phyloP scores from a whole-genome alignment of 352 stramenopile genomes.

The Phytophthora kernoviae region DNA sequence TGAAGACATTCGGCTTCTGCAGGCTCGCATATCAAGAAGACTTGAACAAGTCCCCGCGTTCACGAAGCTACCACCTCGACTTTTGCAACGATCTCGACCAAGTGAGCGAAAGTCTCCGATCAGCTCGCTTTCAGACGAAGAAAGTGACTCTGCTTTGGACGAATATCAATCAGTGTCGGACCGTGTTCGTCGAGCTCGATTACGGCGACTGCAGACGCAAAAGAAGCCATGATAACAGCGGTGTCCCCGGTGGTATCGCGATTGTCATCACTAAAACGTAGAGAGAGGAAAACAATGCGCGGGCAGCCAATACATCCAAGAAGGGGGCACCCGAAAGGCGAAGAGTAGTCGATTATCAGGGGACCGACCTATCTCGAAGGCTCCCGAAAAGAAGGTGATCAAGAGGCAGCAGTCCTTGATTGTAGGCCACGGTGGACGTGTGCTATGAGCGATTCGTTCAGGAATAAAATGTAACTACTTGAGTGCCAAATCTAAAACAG shows the following conservation, averaged over 20 bases:
- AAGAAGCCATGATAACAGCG: constrained; percentile 17
- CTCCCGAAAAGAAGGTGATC: constrained; percentile 15
- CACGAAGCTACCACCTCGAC: constrained; percentile 10
- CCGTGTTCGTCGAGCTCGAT: constrained; percentile 19
- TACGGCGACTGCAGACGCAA: constrained; percentile 21
- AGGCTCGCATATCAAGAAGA: constrained; percentile 65
- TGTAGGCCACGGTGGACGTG: constrained; percentile 1
- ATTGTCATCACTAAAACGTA: constrained; percentile 10
- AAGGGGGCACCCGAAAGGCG: constrained; percentile 15
- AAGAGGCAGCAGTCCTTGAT: constrained; percentile 7
- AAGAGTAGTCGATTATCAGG: neutral
- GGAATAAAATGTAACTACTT: constrained; percentile 26
- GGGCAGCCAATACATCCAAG: constrained; percentile 12
- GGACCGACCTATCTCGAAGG: constrained; percentile 3
- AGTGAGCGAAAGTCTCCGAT: constrained; percentile 12
- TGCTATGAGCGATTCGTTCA: constrained; percentile 5
- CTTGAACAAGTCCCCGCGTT: constrained; percentile 46
- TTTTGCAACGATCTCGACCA: constrained; percentile 4
- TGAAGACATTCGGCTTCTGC: constrained; percentile 71
- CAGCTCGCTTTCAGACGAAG: constrained; percentile 41
- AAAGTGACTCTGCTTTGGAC: constrained; percentile 15
- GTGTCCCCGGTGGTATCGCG: constrained; percentile 22
- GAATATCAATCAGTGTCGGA: constrained; percentile 15
- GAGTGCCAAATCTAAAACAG: neutral
- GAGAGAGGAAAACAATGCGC: constrained; percentile 14